Base-by-base conservation (phyloP, 1,284 basidiomycete species). In the Agaricales sp. region DNA sequence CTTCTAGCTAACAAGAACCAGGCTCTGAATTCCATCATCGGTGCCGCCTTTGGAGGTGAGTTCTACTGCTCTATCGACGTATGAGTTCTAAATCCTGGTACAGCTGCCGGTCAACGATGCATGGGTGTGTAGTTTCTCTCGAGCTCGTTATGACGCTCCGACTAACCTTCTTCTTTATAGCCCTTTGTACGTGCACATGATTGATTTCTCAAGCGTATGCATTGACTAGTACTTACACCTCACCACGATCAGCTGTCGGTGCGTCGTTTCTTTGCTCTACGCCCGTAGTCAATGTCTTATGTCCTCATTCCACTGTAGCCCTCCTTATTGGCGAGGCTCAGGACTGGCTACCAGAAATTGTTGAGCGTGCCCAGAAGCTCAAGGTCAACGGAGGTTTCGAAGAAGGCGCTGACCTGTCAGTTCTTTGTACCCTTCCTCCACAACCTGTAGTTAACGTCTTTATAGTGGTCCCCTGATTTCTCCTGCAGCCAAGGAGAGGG, bases 51-150 rank as follows among this genome's bases (percentile, higher is more conserved):
- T 59, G 95, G 95, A 52, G 84, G 85, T 87, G 59, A 52, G 71
- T 53, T n/a, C 3, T 26, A 3, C 35, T 24, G 26, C 12, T 49
- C 6, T 11, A 46, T 60, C 66, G 63, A 50, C 14, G 47, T 37
- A 23, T 43, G 49, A 65, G 70, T 61, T 66, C 18, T 63, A 61
- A 65, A 70, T 63, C 58, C 69, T 49, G 49, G 49, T 26, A 67
- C 67, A 78, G 95, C 95, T 55, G 95, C 95, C 35, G 95, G 95
- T 19, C 95, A 99, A 65, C 80, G 95, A 49, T 98, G 94, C n/a
- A 35, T 35, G 30, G 30, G 30, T 35, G 30, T 11, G 30, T 35
- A 35, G n/a, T 11, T 35, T 35, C n/a, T 35, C 11, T 35, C 30
- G n/a, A n/a, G n/a, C n/a, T n/a, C n/a, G n/a, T n/a, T n/a, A n/a